phyloP scores from a whole-genome alignment of 2,329 filamentous ascomycete species.

The Epichloe amarillans region DNA sequence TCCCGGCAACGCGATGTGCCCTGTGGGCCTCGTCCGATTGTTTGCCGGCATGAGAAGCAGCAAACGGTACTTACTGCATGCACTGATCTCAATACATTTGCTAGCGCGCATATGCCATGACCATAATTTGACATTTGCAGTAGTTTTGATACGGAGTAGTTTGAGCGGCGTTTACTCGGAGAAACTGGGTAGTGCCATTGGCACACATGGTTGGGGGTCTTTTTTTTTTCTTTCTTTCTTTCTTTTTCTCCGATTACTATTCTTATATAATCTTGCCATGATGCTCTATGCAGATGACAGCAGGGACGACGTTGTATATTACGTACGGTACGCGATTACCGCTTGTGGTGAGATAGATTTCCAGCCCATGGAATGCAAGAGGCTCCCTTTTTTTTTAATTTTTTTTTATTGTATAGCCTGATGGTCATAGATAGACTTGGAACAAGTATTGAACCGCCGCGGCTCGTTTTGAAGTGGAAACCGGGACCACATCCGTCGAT shows the following conservation, averaged over 20 bases:
- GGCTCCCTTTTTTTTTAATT: neutral
- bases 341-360: constrained; percentile 1
- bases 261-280: constrained; percentile 1
- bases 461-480: neutral
- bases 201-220: neutral
- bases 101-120: constrained; percentile 1
- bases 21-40: neutral
- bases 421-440: constrained; percentile 2
- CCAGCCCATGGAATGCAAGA: neutral
- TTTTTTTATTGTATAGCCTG: constrained; percentile 1
- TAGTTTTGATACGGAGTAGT: neutral
- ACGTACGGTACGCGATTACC: neutral
- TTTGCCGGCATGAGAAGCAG: neutral
- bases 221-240: neutral
- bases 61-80: neutral
- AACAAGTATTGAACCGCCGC: neutral
- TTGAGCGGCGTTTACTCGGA: constrained; percentile 5
- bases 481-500: neutral
- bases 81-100: neutral
- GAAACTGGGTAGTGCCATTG: neutral
- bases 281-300: neutral
- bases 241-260: neutral
- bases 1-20: neutral
- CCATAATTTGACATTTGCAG: neutral
- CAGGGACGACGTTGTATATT: constrained; percentile 5